These are phyloP conservation scores for Colletotrichum trifolii DNA, from an alignment of 2,329 filamentous ascomycete genomes.

Conservation along the genomic window DNA sequence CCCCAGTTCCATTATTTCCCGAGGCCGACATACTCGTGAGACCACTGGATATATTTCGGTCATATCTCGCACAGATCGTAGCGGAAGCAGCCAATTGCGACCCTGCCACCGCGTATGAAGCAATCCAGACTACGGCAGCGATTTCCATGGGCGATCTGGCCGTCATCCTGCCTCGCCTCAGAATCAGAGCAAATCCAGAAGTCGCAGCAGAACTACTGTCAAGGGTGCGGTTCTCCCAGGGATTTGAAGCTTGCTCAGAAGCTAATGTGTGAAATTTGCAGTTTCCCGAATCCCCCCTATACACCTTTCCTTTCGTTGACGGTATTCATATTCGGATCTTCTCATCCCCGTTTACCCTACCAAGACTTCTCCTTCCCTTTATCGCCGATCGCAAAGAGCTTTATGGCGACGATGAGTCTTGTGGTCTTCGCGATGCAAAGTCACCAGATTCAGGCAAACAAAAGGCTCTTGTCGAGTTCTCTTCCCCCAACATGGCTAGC, in stretches of 20 bases:
- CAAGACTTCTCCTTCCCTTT: conserved; percentile 66
- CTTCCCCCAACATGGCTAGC: conserved; percentile 81
- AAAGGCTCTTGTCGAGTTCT: conserved; percentile 76
- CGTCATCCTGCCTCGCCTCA: conserved; percentile 46
- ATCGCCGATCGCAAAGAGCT: conserved; percentile 65
- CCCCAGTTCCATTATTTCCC: no score
- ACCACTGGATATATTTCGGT: conserved; percentile 46
- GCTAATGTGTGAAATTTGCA: conserved; percentile 39
- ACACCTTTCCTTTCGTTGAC: conserved; percentile 64
- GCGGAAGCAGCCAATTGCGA: conserved; percentile 39
- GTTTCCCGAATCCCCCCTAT: conserved; percentile 68
- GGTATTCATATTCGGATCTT: conserved; percentile 74
- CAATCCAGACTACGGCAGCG: conserved; percentile 43
- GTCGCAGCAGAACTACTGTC: conserved; percentile 19
- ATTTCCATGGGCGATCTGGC: conserved; percentile 45
- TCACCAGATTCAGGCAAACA: conserved; percentile 52
- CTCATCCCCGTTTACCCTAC: conserved; percentile 69
- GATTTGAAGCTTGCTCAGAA: fast-evolving
- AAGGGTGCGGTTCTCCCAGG: not conserved
- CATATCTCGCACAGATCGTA: conserved; percentile 42
- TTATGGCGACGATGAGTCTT: conserved; percentile 70
- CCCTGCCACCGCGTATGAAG: conserved; percentile 41
- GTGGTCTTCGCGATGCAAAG: conserved; percentile 65
- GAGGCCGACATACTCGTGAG: conserved; percentile 40
- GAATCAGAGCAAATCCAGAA: conserved; percentile 37